These are phyloP conservation scores for Boletus bicolor DNA, from an alignment of 768 basidiomycete species.

Conservation along the genomic window DNA sequence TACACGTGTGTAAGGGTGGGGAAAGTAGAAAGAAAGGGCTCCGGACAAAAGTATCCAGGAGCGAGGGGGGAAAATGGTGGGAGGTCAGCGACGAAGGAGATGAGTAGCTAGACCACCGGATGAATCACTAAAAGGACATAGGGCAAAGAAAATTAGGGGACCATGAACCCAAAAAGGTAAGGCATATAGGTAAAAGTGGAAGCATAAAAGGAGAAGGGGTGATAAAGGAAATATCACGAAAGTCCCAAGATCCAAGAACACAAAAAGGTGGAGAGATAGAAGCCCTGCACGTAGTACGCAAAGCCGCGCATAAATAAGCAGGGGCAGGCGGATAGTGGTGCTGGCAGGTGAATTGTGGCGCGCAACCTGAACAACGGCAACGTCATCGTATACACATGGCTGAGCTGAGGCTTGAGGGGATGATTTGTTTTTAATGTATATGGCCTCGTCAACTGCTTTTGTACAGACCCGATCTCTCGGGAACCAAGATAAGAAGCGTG, in stretches of 20 bases:
- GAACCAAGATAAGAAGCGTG: conserved; percentile 33
- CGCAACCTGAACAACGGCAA: conserved; percentile 24
- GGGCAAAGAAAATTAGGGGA: conserved; percentile 19
- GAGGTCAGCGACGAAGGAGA: conserved; percentile 9
- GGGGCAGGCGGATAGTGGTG: conserved; percentile 20
- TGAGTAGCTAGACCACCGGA: conserved; percentile 19
- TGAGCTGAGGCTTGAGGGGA: conserved; percentile 25
- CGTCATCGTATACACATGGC: conserved; percentile 33
- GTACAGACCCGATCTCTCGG: conserved; percentile 36
- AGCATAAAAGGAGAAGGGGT: conserved; percentile 15
- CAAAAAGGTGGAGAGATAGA: conserved; percentile 30
- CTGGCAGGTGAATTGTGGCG: conserved; percentile 18
- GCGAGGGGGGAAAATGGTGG: background rate
- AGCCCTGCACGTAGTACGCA: conserved; percentile 22
- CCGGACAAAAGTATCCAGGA: background rate
- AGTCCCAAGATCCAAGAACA: conserved; percentile 45
- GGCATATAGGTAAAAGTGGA: conserved; percentile 16
- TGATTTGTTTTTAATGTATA: conserved; percentile 29
- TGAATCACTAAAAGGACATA: conserved; percentile 31
- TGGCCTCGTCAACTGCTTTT: conserved; percentile 36
- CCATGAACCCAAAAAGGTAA: conserved; percentile 20
- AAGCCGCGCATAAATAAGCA: conserved; percentile 35
- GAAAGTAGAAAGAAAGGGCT: background rate
- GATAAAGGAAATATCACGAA: conserved; percentile 23
- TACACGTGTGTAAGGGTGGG: conserved; percentile 18